A percentile compares a stretch with the other conserved stretches of the same genome.
Evolutionary conservation across 1,139 yeast genomes (phyloP).

Genomic region (Geotrichum siamense): DNA sequence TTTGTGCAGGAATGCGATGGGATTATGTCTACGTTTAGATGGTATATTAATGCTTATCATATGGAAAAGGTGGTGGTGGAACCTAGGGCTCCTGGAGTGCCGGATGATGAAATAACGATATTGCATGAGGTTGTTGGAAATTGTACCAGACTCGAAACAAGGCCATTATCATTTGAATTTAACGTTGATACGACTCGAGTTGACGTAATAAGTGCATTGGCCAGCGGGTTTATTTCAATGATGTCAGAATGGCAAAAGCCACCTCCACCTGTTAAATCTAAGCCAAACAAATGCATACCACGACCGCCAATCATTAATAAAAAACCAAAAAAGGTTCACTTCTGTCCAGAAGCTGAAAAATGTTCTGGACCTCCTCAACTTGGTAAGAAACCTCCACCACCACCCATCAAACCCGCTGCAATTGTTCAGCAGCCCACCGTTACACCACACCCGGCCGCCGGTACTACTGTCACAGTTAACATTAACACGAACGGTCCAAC

Average conservation of each 20-base stretch:
- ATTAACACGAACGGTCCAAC: neutral
- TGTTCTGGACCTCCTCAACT: neutral
- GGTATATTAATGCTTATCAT: slow-evolving; percentile 11
- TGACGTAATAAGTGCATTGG: slow-evolving; percentile 6
- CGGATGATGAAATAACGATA: slow-evolving; percentile 1
- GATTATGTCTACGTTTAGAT: slow-evolving; percentile 2
- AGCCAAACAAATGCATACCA: slow-evolving; percentile 5
- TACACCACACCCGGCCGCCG: neutral
- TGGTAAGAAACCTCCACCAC: slow-evolving; percentile 2
- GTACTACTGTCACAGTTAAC: neutral
- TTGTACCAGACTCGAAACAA: slow-evolving; percentile 6
- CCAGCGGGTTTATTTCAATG: slow-evolving; percentile 13
- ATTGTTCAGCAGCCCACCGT: neutral
- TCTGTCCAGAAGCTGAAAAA: neutral
- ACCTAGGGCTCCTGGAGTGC: neutral
- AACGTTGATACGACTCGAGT: slow-evolving; percentile 4
- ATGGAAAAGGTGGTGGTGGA: slow-evolving; percentile 9
- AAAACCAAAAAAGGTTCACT: neutral
- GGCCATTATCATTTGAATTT: slow-evolving; percentile 6
- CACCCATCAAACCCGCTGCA: too few species aligned
- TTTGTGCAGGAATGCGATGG: slow-evolving; percentile 1
- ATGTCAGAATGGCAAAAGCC: slow-evolving; percentile 11
- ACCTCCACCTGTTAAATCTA: slow-evolving; percentile 9
- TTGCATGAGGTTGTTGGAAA: slow-evolving; percentile 10
- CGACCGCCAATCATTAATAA: slow-evolving; percentile 2